These are phyloP conservation scores for Cytospora chrysosperma DNA, from an alignment of 2,329 filamentous ascomycete genomes.

Conservation along the genomic window DNA sequence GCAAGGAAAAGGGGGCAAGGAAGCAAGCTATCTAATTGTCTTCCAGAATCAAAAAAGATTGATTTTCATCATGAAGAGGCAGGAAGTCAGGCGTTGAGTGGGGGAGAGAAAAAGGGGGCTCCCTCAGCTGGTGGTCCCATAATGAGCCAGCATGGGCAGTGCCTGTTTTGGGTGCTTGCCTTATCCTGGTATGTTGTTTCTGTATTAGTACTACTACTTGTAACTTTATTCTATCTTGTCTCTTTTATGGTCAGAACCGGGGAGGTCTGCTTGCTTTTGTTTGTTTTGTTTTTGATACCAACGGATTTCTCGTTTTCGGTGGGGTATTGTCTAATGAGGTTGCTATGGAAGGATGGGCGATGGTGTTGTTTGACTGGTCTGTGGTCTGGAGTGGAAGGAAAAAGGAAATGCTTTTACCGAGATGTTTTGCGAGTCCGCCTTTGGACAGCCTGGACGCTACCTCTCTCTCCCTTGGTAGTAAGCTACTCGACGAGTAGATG, in stretches of 20 bases:
- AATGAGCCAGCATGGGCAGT: slow-evolving; percentile 1
- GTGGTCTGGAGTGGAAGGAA: neutral
- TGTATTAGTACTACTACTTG: neutral
- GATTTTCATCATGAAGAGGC: slow-evolving; percentile 10
- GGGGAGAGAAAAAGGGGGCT: slow-evolving; percentile 4
- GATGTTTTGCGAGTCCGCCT: neutral
- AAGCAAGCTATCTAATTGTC: neutral
- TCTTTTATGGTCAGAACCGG: neutral
- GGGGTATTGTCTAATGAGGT: neutral
- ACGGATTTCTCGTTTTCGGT: neutral
- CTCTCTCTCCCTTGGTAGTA: neutral
- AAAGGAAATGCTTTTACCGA: neutral
- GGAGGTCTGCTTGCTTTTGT: neutral
- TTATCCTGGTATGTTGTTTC: slow-evolving; percentile 5
- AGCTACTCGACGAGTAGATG: neutral
- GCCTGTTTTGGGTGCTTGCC: neutral
- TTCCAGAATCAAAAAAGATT: slow-evolving; percentile 12
- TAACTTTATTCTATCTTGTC: neutral
- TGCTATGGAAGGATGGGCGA: neutral
- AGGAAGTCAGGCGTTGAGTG: slow-evolving; percentile 5
- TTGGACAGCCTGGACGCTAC: neutral
- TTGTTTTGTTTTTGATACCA: slow-evolving; percentile 10
- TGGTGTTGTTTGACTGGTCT: neutral
- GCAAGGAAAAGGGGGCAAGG: neutral
- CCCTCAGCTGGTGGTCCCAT: slow-evolving; percentile 1